A percentile compares a stretch with the other conserved stretches of the same genome.
These are phyloP conservation scores for Fusarium decemcellulare DNA, from an alignment of 2,329 filamentous ascomycete species.

Conservation along the genomic window DNA sequence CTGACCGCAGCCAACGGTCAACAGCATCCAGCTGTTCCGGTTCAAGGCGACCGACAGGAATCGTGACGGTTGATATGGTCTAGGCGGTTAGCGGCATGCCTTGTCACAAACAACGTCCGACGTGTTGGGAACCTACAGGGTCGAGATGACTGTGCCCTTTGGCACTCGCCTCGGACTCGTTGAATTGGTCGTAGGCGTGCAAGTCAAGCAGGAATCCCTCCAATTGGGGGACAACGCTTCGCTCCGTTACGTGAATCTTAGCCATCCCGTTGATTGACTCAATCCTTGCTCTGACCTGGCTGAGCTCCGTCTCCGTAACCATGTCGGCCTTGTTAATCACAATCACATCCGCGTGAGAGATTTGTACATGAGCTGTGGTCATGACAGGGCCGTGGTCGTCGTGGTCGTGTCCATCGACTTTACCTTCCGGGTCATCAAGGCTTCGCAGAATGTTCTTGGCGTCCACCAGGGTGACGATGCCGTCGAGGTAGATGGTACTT, in stretches of 20 bases:
- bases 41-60: constrained; percentile 75
- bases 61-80: constrained; percentile 87
- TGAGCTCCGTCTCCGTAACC: constrained; percentile 78
- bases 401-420: constrained; percentile 66
- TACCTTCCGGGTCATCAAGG: constrained; percentile 79
- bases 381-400: constrained; percentile 76
- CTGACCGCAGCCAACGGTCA: constrained; percentile 84
- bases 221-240: constrained; percentile 83
- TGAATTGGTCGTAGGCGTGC: constrained; percentile 91
- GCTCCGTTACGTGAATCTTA: constrained; percentile 84
- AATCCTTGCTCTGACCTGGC: constrained; percentile 79
- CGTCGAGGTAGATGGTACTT: constrained; percentile 95
- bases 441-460: constrained; percentile 90
- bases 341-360: constrained; percentile 96
- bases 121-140: constrained; percentile 68
- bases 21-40: constrained; percentile 72
- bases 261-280: constrained; percentile 91
- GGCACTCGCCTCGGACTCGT: constrained; percentile 76
- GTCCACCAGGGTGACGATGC: constrained; percentile 95
- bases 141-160: constrained; percentile 95
- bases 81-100: constrained; percentile 52
- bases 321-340: constrained; percentile 95
- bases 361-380: constrained; percentile 95
- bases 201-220: constrained; percentile 91
- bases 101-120: neutral